Evolutionary conservation across 257 asterid species (phyloP).

Genomic region (Marsdenia floribunda): DNA sequence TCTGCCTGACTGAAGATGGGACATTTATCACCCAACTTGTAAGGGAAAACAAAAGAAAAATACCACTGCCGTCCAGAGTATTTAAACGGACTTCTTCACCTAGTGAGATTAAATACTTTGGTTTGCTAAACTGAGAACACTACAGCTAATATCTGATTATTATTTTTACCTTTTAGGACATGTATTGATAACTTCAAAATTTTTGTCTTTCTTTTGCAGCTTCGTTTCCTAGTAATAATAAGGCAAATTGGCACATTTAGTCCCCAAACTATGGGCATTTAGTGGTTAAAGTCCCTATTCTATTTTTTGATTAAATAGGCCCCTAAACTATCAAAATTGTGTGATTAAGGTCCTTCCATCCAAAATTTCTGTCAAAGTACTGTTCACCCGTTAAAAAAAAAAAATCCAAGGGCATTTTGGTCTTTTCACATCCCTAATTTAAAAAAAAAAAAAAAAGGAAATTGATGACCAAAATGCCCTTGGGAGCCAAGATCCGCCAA

Average conservation of each 20-base stretch:
- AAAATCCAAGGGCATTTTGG: too few relatives aligned
- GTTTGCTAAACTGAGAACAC: not conserved
- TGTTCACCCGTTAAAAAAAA: too few relatives aligned
- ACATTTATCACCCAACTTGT: not conserved
- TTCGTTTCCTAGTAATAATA: not conserved
- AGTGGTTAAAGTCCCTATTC: too few relatives aligned
- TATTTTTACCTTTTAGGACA: not conserved
- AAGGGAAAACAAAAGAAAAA: not conserved
- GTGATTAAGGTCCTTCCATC: too few relatives aligned
- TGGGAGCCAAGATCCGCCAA: conserved; percentile 70
- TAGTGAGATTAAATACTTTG: not conserved
- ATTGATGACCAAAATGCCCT: too few relatives aligned
- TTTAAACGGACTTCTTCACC: not conserved
- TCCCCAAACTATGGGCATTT: too few relatives aligned
- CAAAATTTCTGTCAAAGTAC: too few relatives aligned
- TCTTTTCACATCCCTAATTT: too few relatives aligned
- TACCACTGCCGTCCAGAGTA: not conserved
- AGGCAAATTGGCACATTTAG: too few relatives aligned
- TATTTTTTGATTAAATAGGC: too few relatives aligned
- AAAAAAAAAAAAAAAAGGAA: too few relatives aligned
- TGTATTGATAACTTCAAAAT: not conserved
- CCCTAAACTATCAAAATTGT: too few relatives aligned
- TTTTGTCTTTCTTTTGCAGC: not conserved
- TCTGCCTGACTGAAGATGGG: not conserved
- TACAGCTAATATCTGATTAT: conserved; percentile 1